Base-by-base conservation (phyloP, 495 filamentous ascomycete genomes). In the Aspergillus diversus region DNA sequence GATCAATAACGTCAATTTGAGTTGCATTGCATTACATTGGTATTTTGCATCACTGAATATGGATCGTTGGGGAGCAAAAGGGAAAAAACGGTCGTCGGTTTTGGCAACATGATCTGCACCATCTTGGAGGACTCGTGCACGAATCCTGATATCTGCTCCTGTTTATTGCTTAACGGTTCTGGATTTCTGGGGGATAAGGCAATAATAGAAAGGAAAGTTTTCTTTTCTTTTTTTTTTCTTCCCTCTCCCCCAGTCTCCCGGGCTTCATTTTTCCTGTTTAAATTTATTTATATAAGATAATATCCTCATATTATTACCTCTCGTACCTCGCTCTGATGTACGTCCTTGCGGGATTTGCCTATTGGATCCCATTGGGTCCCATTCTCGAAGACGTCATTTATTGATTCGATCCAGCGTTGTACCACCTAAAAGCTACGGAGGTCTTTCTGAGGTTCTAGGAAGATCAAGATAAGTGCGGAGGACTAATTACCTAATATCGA, bases 1-100 rank as follows among this genome's bases (percentile, higher is more conserved):
- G 47, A 50, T 60, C 58, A 65, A 70, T 65, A 63, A 61, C 57
- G n/a, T 52, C 57, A 55, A 65, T 56, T 67, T 66, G 57, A 64
- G 69, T 71, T 71, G 62, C 69, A 71, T 69, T 67, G 64, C 69
- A 69, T 69, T 63, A 61, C 66, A 67, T 66, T 66, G 64, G 60
- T 58, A 61, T 63, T 57, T 54, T 59, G 52, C 51, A 48, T 54
- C 64, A 58, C 59, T 55, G 32, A 32, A 39, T 60, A 43, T 53
- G 56, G 57, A 47, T 56, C 49, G 21, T 17, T 60, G 58, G 54
- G 50, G 46, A 43, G 46, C 47, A 43, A 33, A 39, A 53, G 56
- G 31, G 5, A 61, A 56, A 27, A 21, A 60, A 54, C 51, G 51
- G 50, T 64, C 54, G 46, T 55, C 53, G 59, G 59, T 58, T 32